Conservation (phyloP, 1,284 basidiomycete species). For the Papiliotrema laurentii region DNA sequence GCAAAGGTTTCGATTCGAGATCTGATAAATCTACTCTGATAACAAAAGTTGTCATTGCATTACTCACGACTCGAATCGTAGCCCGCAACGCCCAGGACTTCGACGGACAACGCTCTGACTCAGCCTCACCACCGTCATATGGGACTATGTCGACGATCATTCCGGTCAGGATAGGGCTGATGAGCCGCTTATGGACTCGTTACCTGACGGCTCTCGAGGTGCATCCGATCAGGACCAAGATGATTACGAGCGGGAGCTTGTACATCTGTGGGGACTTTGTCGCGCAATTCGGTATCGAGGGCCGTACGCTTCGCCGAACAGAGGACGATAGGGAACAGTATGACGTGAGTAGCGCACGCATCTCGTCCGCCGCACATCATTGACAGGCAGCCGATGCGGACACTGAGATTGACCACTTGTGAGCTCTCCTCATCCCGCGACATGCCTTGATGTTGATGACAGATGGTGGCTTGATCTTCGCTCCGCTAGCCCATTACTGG, state of each 20-base stretch:
- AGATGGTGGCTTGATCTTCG: slow-evolving; percentile 32
- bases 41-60: too few relatives aligned
- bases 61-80: too few relatives aligned
- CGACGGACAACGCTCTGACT: too few relatives aligned
- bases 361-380: background rate
- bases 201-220: slow-evolving; percentile 22
- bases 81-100: too few relatives aligned
- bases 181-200: slow-evolving; percentile 22
- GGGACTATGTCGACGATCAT: background rate
- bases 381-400: slow-evolving; percentile 58
- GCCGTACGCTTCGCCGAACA: slow-evolving; percentile 49
- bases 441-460: slow-evolving; percentile 21
- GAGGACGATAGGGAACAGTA: slow-evolving; percentile 10
- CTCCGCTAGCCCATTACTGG: slow-evolving; percentile 40
- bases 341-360: slow-evolving; percentile 15
- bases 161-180: background rate
- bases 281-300: slow-evolving; percentile 75
- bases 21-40: too few relatives aligned
- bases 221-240: slow-evolving; percentile 36
- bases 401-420: slow-evolving; percentile 67
- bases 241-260: slow-evolving; percentile 59
- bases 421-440: slow-evolving; percentile 28
- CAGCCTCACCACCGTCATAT: too few relatives aligned
- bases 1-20: too few relatives aligned
- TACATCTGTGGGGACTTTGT: slow-evolving; percentile 73